Conservation (phyloP, 148 eudicot species). For the Rhododendron kiyosumense region DNA sequence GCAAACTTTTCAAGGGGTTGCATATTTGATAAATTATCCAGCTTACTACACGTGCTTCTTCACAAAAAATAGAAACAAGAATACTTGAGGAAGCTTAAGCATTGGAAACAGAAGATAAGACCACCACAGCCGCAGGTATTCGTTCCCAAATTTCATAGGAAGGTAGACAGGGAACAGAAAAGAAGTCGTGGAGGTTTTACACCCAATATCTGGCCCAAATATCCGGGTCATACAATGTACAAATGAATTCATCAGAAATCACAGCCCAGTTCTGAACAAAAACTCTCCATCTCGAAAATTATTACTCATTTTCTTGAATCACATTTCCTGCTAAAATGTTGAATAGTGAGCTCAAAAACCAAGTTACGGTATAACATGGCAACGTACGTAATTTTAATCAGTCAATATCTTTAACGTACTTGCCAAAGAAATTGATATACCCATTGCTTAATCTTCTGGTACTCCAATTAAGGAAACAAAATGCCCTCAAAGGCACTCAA, state of each 20-base stretch:
- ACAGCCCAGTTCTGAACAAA: neutral
- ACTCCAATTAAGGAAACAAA: neutral
- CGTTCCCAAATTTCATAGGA: neutral
- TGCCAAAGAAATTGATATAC: neutral
- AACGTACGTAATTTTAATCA: neutral
- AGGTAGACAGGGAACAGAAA: neutral
- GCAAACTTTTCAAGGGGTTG: neutral
- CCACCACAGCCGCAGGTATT: neutral
- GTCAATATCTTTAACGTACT: neutral
- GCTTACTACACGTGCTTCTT: neutral
- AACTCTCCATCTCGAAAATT: neutral
- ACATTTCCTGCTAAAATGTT: neutral
- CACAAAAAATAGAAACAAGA: neutral
- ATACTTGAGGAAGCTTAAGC: neutral
- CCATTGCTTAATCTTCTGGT: neutral
- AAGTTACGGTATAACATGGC: neutral
- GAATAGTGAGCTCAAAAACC: neutral
- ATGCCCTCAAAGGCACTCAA: conserved; percentile 3
- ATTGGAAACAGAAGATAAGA: neutral
- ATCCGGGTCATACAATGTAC: neutral
- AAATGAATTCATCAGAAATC: neutral
- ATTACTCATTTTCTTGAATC: neutral
- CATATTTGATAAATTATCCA: neutral
- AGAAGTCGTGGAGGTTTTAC: neutral
- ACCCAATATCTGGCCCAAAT: neutral